A percentile compares a stretch with the other conserved stretches of the same genome.
These are phyloP conservation scores for Tricharina praecox DNA, from an alignment of 495 filamentous ascomycete species.

Conservation along the genomic window DNA sequence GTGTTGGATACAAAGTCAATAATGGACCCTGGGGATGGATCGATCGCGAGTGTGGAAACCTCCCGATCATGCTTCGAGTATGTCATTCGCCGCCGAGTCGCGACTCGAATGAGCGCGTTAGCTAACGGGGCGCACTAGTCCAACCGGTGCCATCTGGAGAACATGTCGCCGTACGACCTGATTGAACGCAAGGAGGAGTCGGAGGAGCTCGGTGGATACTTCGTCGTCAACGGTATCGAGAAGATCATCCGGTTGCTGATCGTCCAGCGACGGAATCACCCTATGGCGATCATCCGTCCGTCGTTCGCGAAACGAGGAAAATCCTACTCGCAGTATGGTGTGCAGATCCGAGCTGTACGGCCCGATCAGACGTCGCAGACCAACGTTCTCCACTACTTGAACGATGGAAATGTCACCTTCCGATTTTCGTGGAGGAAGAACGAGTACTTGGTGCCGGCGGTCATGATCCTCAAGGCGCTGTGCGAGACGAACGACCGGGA, in stretches of 20 bases:
- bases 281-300: slow-evolving; percentile 77
- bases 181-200: slow-evolving; percentile 71
- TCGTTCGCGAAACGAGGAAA: slow-evolving; percentile 75
- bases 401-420: slow-evolving; percentile 88
- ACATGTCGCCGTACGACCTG: slow-evolving; percentile 60
- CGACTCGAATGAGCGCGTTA: slow-evolving; percentile 3
- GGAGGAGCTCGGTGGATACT: slow-evolving; percentile 74
- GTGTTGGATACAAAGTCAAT: slow-evolving; percentile 69
- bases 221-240: slow-evolving; percentile 89
- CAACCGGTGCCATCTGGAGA: slow-evolving; percentile 77
- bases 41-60: slow-evolving; percentile 64
- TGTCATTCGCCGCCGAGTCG: neutral
- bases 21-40: slow-evolving; percentile 64
- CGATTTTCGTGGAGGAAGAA: slow-evolving; percentile 96
- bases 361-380: slow-evolving; percentile 96
- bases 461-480: slow-evolving; percentile 93
- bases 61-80: slow-evolving; percentile 86
- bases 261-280: slow-evolving; percentile 75
- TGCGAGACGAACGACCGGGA: slow-evolving; percentile 91
- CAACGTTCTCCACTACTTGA: slow-evolving; percentile 88
- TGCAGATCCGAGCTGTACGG: slow-evolving; percentile 77
- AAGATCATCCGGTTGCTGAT: slow-evolving; percentile 89
- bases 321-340: slow-evolving; percentile 72
- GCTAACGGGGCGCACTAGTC: slow-evolving; percentile 41
- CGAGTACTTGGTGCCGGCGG: slow-evolving; percentile 79